Evolutionary conservation across 1,284 basidiomycete species (phyloP).

Genomic region (Polyporus tsugae): DNA sequence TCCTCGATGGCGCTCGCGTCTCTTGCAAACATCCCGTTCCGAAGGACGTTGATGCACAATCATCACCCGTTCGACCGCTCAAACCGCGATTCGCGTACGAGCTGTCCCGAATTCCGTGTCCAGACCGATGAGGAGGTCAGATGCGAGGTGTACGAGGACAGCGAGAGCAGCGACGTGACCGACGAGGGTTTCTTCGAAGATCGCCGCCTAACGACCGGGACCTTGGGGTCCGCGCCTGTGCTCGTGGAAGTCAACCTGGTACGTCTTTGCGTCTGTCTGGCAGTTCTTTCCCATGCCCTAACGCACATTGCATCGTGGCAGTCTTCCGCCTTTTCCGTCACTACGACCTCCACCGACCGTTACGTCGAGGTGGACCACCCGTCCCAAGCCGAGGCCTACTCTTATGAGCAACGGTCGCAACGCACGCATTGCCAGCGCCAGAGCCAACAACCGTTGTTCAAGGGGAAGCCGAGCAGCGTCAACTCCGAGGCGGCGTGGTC

Average conservation of each 20-base stretch:
- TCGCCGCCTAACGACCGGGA: constrained; percentile 33
- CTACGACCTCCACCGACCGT: constrained; percentile 58
- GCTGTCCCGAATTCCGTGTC: constrained; percentile 18
- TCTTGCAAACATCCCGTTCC: constrained; percentile 26
- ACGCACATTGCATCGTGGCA: constrained; percentile 29
- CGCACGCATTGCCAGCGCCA: constrained; percentile 14
- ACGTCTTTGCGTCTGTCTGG: constrained; percentile 23
- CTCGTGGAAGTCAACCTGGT: constrained; percentile 45
- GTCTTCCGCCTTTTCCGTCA: constrained; percentile 59
- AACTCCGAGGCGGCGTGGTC: constrained; percentile 32
- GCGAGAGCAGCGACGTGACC: constrained; percentile 27
- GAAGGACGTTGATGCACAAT: constrained; percentile 24
- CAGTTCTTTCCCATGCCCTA: constrained; percentile 13
- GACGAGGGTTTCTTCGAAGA: constrained; percentile 45
- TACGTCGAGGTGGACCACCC: constrained; percentile 49
- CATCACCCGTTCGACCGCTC: constrained; percentile 22
- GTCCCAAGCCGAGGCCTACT: constrained; percentile 24
- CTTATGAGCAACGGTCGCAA: constrained; percentile 23
- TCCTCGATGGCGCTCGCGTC: constrained; percentile 38
- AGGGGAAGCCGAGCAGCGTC: background rate
- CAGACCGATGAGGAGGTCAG: constrained; percentile 9
- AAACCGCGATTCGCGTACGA: constrained; percentile 18
- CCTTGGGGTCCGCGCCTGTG: constrained; percentile 38
- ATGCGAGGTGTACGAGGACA: constrained; percentile 15
- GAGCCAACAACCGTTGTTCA: constrained; percentile 9